Evolutionary conservation across 768 basidiomycete genomes (phyloP), one percentile per base, ranked within the genome.

Genomic region (Dioszegia aurantiaca): DNA sequence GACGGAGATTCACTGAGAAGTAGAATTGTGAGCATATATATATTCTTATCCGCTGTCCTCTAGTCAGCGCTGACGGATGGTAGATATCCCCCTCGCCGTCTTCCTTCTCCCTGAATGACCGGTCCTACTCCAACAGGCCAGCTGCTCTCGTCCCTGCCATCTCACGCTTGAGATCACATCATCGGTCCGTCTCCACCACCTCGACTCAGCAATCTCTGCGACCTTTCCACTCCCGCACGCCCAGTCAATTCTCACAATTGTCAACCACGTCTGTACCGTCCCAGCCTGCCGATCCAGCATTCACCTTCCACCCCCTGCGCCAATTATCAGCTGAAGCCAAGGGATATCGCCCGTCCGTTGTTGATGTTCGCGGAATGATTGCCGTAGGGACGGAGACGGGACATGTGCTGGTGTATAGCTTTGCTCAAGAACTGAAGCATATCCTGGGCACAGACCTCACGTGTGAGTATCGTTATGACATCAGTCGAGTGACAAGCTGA

Each of bases 331-430:
- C 62, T 5, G 59, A 67, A 0, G 68, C 58, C n/a, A 56, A 40
- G 30, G 5, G 28, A 24, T 27, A 47, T 16, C 37, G 60, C 10
- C 36, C 94, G 4, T 91, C 87, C 0, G 88, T 87, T 9, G 74
- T 97, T 56, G 84, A 87, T 10, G 87, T 88, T 12, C 89, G 89
- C 67, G 93, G 92, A 0, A 78, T 93, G 56, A 84, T 99, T 31
- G 95, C 91, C 64, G 79, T 97, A 6, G 95, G 95, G 16, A 92
- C 88, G 6, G 85, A 86, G 44, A 80, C 80, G 28, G 95, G 93
- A 12, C 84, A 82, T 68, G 81, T 88, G 41, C 81, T 85, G 46
- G 87, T 97, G 1, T 93, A 90, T 74, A 90, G 91, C 75, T 97
- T 95, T 73, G 86, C 86, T 68, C 94, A 98, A 75, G 85, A 85